These are phyloP conservation scores for Clarireedia homoeocarpa DNA, from an alignment of 2,329 filamentous ascomycete species.

Conservation along the genomic window DNA sequence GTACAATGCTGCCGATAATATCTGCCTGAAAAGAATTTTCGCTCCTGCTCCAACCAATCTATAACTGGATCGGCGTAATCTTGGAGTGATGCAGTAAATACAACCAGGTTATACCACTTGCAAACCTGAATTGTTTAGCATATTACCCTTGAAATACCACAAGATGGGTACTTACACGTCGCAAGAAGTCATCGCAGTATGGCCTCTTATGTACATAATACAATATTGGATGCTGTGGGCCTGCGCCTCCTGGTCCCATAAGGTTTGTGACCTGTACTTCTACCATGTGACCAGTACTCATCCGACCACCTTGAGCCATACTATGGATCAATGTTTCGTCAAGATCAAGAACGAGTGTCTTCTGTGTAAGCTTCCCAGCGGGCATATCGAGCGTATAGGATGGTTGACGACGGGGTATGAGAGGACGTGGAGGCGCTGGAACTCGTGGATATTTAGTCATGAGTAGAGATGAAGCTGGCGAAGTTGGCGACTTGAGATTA, in stretches of 20 bases:
- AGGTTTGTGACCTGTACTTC: constrained; percentile 81
- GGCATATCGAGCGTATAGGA: constrained; percentile 64
- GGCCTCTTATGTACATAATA: constrained; percentile 99
- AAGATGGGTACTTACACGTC: constrained; percentile 50
- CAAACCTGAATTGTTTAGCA: constrained; percentile 51
- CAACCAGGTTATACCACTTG: constrained; percentile 96
- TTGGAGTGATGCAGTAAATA: constrained; percentile 96
- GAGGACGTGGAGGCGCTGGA: constrained; percentile 78
- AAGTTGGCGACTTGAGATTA: constrained; percentile 89
- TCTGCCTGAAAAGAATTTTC: constrained; percentile 88
- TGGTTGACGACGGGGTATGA: constrained; percentile 82
- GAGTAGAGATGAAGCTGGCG: constrained; percentile 53
- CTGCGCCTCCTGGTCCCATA: constrained; percentile 60
- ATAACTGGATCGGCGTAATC: constrained; percentile 98
- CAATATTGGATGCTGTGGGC: constrained; percentile 88
- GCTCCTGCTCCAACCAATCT: constrained; percentile 94
- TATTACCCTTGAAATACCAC: neutral
- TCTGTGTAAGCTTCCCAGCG: constrained; percentile 55
- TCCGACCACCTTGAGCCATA: constrained; percentile 90
- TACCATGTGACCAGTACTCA: constrained; percentile 97
- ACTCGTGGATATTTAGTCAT: constrained; percentile 87
- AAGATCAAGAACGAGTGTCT: constrained; percentile 90
- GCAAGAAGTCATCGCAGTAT: constrained; percentile 91
- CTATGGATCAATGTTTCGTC: constrained; percentile 98
- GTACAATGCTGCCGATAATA: constrained; percentile 98